Conservation (phyloP, 2,329 filamentous ascomycete species). For the Neofusicoccum parvum region DNA sequence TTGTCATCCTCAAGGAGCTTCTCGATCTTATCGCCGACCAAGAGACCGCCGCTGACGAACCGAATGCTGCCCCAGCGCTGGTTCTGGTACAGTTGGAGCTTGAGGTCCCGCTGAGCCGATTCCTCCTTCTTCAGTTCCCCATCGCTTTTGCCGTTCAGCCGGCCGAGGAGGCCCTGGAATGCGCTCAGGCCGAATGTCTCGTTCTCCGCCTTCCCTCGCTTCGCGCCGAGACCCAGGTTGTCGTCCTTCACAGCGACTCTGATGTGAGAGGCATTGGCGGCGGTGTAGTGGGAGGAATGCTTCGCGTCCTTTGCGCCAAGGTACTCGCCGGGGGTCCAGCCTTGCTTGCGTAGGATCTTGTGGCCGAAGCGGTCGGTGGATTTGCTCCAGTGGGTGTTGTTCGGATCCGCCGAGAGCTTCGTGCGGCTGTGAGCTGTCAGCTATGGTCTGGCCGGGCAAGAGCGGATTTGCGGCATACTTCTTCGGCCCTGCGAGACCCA, state of each 20-base stretch:
- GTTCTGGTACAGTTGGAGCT: slow-evolving; percentile 73
- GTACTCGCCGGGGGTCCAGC: slow-evolving; percentile 84
- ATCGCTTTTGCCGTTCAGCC: slow-evolving; percentile 85
- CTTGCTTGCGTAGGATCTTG: slow-evolving; percentile 82
- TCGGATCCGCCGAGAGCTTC: slow-evolving; percentile 88
- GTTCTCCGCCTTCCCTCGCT: slow-evolving; percentile 65
- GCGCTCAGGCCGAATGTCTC: slow-evolving; percentile 83
- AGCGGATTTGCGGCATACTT: slow-evolving; percentile 53
- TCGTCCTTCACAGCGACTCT: slow-evolving; percentile 86
- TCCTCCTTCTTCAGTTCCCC: slow-evolving; percentile 71
- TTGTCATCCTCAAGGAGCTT: slow-evolving; percentile 33
- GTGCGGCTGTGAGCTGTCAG: slow-evolving; percentile 49
- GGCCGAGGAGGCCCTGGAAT: slow-evolving; percentile 81
- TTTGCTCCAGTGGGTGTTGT: slow-evolving; percentile 91
- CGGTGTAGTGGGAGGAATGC: slow-evolving; percentile 75
- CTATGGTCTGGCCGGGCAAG: slow-evolving; percentile 26
- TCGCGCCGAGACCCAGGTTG: slow-evolving; percentile 84
- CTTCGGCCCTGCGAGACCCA: slow-evolving; percentile 70
- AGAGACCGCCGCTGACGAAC: slow-evolving; percentile 83
- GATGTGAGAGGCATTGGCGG: slow-evolving; percentile 82
- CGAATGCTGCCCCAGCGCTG: slow-evolving; percentile 76
- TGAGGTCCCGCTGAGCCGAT: slow-evolving; percentile 67
- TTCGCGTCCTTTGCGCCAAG: slow-evolving; percentile 77
- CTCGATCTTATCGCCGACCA: slow-evolving; percentile 61
- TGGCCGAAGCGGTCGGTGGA: slow-evolving; percentile 84